Base-by-base conservation (phyloP, 2,329 filamentous ascomycete genomes). In the Trichophyton verrucosum region DNA sequence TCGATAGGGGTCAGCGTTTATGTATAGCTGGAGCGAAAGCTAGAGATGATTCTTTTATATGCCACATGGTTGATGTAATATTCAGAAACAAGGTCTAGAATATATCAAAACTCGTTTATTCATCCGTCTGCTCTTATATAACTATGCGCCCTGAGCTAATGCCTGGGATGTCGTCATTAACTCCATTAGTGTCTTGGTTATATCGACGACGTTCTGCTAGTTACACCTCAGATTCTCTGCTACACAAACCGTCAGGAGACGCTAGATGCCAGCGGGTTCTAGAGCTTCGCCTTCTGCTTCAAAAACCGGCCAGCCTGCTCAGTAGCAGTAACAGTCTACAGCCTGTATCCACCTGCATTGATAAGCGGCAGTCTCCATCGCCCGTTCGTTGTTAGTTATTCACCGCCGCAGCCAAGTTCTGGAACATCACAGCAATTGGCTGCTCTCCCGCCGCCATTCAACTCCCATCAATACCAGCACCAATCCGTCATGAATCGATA, bases 101-200 rank as follows among this genome's bases (percentile, higher is more conserved):
- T 36, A 36, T 17, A 51, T 9, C n/a, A 7, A n/a, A n/a, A n/a
- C 40, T 44, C 15, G 2, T 15, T 44, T 44, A n/a, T 44, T 44
- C 1, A 44, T 20, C 15, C 2, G 33, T 38, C 24, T 47, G 17
- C 17, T 47, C 6, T 7, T 38, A 38, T 38, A 38, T 38, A 38
- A 9, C 33, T 3, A 38, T 13, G 33, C 33, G 33, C 33, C 33
- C 7, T 24, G 20, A 20, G 20, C 22, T 53, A 55, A 55, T 27
- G 51, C 51, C 51, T 20, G 51, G 51, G 51, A 55, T 55, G 51
- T 55, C 51, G 51, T 55, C 51, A 55, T 55, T 53, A 30, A 30
- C 47, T 38, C 11, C 8, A 13, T 13, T 36, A 55, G 24, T 36
- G 27, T 20, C 30, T 33, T n/a, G 30, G 13, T 15, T 7, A 55